A percentile compares a stretch with the other conserved stretches of the same genome.
Conservation (phyloP, 176 grass and related monocot genomes). For the Carex cristatella region DNA sequence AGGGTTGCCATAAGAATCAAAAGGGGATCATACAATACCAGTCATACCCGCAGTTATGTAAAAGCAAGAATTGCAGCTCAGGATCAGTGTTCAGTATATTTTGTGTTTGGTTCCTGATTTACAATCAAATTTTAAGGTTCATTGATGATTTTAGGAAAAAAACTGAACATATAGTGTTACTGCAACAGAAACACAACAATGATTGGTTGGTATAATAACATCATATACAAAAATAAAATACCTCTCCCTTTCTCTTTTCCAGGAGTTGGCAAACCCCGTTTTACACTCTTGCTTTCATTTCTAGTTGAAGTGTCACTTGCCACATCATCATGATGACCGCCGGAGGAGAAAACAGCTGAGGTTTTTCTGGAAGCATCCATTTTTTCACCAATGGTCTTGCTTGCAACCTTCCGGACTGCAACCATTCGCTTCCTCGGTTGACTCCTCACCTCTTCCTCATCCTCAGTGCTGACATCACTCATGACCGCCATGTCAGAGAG, state of each 20-base stretch:
- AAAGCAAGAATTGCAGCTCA: neutral
- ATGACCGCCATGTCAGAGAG: conserved; percentile 28
- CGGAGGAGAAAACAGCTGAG: conserved; percentile 8
- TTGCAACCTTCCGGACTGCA: conserved; percentile 58
- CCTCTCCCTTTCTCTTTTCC: conserved; percentile 24
- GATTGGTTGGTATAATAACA: conserved; percentile 20
- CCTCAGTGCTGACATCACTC: conserved; percentile 48
- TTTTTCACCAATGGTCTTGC: conserved; percentile 27
- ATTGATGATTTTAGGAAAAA: conserved; percentile 1
- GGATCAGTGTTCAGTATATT: neutral
- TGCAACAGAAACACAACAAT: conserved; percentile 12
- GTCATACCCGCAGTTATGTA: neutral
- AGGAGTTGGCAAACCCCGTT: conserved; percentile 23
- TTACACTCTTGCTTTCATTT: conserved; percentile 25
- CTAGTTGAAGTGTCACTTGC: conserved; percentile 45
- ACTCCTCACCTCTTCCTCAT: conserved; percentile 23
- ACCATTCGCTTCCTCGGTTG: conserved; percentile 31
- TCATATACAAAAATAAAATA: conserved; percentile 16
- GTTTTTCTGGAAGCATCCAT: conserved; percentile 30
- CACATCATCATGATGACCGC: conserved; percentile 30
- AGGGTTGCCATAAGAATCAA: neutral
- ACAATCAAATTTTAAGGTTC: neutral
- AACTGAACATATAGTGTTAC: neutral
- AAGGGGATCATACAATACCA: neutral
- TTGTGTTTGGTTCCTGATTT: neutral